Evolutionary conservation across 139 green algal species (phyloP).

Genomic region (Chlorella sp.): DNA sequence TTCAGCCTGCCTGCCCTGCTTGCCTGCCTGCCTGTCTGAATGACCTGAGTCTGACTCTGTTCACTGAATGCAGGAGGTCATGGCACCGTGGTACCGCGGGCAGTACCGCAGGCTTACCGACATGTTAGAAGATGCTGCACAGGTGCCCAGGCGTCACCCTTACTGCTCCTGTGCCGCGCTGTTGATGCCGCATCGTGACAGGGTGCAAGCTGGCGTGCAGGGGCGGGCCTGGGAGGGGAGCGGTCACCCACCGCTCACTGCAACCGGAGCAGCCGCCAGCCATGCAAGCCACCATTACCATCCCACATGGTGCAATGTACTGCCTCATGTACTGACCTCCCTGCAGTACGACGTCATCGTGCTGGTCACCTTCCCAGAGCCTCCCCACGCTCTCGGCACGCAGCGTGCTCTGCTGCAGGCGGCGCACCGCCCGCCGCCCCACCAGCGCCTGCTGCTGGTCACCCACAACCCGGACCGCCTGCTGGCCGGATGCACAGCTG

Average conservation of each 20-base stretch:
- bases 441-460: slow-evolving; percentile 3
- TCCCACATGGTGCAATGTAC: neutral
- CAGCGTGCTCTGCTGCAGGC: neutral
- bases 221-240: too few relatives aligned
- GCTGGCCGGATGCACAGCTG: neutral
- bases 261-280: too few relatives aligned
- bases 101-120: neutral
- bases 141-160: neutral
- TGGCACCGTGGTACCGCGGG: neutral
- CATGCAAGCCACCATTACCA: too few relatives aligned
- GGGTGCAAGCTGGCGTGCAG: neutral
- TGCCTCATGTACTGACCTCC: too few relatives aligned
- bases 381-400: neutral
- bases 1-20: neutral
- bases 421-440: neutral
- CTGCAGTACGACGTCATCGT: slow-evolving; percentile 16
- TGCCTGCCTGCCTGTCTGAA: neutral
- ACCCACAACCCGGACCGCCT: slow-evolving; percentile 11
- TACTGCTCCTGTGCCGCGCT: too few relatives aligned
- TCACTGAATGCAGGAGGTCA: neutral
- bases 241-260: too few relatives aligned
- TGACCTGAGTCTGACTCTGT: too few relatives aligned
- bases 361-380: neutral
- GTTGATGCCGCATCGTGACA: too few relatives aligned
- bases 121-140: neutral